Base-by-base conservation (phyloP, 2,329 filamentous ascomycete genomes). In the Fusarium xyrophilum region DNA sequence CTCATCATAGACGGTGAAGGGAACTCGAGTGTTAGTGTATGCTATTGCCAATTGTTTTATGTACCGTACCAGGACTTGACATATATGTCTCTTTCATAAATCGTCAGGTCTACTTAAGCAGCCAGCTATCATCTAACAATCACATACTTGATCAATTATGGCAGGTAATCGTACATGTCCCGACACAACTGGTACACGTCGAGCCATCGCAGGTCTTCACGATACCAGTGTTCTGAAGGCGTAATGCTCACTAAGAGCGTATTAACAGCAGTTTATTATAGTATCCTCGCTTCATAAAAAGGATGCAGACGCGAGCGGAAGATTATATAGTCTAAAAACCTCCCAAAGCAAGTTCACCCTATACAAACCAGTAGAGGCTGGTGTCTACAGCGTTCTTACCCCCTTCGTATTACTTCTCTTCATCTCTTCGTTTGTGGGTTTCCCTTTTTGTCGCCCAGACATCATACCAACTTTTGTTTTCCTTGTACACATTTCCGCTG, bases 1-100 rank as follows among this genome's bases (percentile, higher is more conserved):
- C 78, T 82, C 78, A 79, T 81, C 77, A 84, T 84, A 84, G 82
- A 84, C 74, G 77, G 76, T 77, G 76, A 78, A 77, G 73, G 75
- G 73, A 75, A 76, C 72, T 73, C 75, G 74, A 78, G 76, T 78
- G 79, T 80, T 81, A 79, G 77, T 80, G 74, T 82, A 79, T 75
- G 76, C 76, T 77, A 78, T 72, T 72, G 73, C 73, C 73, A 73
- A 76, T 75, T 70, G 71, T 68, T 25, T 74, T 52, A 63, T 60
- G 33, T 58, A 59, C 36, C 44, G 33, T 58, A 59, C 36, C 44
- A 21, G 25, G 33, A 38, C 19, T 15, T 23, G 7, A 12, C 21
- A n/a, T 36, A 23, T 32, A n/a, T 27, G 27, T 17, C 14, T 17
- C n/a, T 39, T 5, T 25, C 25, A 36, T 40, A 46, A 27, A 27